phyloP scores from a whole-genome alignment of 2,329 filamentous ascomycete genomes.

The Talaromyces atroroseus region DNA sequence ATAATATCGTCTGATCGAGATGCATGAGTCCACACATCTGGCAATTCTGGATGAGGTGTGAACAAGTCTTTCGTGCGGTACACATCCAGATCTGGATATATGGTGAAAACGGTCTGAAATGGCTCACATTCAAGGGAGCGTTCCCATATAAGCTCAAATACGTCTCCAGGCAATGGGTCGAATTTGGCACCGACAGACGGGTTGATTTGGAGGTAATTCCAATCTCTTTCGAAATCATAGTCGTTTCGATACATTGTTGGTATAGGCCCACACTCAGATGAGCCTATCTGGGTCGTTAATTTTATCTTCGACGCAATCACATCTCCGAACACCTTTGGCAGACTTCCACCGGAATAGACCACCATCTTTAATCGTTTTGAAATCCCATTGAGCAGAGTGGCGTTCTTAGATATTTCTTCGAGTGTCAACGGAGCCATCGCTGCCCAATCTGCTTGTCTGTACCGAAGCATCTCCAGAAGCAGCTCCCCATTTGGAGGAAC shows the following conservation, averaged over 20 bases:
- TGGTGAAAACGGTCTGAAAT: slow-evolving; percentile 1
- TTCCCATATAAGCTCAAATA: slow-evolving; percentile 3
- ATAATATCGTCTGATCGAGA: slow-evolving; percentile 4
- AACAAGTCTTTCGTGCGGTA: slow-evolving; percentile 4
- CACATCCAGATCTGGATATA: neutral
- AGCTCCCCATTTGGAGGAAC: slow-evolving; percentile 1
- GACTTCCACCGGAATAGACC: slow-evolving; percentile 1
- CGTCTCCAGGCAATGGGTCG: neutral
- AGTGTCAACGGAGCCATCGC: slow-evolving; percentile 4
- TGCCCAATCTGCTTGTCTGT: slow-evolving; percentile 1
- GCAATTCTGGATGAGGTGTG: neutral
- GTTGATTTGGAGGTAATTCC: slow-evolving; percentile 6
- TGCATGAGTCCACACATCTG: neutral
- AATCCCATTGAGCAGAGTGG: neutral
- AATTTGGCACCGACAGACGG: neutral
- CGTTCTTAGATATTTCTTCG: slow-evolving; percentile 2
- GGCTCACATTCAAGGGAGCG: neutral
- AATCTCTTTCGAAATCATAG: slow-evolving; percentile 4
- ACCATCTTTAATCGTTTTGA: neutral
- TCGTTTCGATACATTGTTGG: slow-evolving; percentile 1
- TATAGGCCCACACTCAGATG: neutral
- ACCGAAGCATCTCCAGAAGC: slow-evolving; percentile 2
- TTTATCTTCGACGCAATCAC: slow-evolving; percentile 1
- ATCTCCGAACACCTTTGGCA: neutral
- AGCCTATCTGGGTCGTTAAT: neutral